Conservation (phyloP, 768 basidiomycete genomes). For the Mycena venus region DNA sequence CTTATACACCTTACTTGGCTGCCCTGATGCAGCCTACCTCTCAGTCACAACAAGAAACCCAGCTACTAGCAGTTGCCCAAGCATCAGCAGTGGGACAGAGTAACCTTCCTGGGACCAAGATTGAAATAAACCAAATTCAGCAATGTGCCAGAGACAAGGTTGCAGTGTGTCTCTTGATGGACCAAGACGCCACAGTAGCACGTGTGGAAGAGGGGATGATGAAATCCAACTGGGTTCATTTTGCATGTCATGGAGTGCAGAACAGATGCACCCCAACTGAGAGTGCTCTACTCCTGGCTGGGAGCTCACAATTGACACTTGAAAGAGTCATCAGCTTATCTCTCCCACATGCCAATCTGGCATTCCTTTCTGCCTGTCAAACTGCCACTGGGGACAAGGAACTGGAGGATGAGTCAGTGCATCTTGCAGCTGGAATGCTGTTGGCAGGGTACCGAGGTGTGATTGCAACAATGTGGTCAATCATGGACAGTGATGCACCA, state of each 20-base stretch:
- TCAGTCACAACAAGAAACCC: background rate
- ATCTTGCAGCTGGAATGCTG: background rate
- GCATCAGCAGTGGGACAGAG: background rate
- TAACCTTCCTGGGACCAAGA: background rate
- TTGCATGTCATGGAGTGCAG: background rate
- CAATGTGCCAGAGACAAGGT: background rate
- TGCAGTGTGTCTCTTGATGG: background rate
- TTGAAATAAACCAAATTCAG: background rate
- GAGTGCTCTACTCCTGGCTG: background rate
- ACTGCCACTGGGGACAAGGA: background rate
- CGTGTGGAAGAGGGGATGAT: background rate
- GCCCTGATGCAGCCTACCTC: background rate
- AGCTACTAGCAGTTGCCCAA: constrained; percentile 1
- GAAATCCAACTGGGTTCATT: background rate
- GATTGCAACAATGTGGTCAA: background rate
- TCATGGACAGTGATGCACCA: background rate
- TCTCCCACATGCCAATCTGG: background rate
- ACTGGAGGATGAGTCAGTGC: background rate
- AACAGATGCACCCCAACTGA: background rate
- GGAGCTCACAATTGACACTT: background rate
- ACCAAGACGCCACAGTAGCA: background rate
- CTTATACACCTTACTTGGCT: background rate
- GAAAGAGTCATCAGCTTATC: background rate
- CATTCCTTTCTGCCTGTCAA: background rate
- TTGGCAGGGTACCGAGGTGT: background rate